A percentile compares a stretch with the other conserved stretches of the same genome.
Evolutionary conservation across 1,139 yeast species (phyloP).

Genomic region (Pichia sp.): DNA sequence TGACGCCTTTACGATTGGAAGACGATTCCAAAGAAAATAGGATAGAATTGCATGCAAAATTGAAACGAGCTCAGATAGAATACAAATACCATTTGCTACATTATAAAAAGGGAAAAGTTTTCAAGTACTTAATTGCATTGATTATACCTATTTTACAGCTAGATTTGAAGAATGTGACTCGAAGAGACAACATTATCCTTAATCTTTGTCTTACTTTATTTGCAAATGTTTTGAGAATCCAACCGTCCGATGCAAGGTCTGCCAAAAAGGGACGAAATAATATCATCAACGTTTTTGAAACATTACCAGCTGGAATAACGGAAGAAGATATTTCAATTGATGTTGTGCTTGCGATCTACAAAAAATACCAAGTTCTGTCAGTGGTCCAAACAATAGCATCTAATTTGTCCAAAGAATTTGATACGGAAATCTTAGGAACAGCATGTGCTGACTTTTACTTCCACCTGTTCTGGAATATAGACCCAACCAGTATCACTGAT

Average conservation of each 20-base stretch:
- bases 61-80: constrained; percentile 59
- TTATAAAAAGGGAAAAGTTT: constrained; percentile 55
- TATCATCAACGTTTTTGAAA: constrained; percentile 31
- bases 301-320: constrained; percentile 53
- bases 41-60: constrained; percentile 44
- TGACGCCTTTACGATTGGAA: constrained; percentile 68
- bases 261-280: constrained; percentile 28
- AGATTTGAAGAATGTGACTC: constrained; percentile 53
- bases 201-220: constrained; percentile 69
- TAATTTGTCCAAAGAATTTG: constrained; percentile 61
- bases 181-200: constrained; percentile 69
- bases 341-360: constrained; percentile 53
- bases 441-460: constrained; percentile 68
- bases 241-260: constrained; percentile 50
- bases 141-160: constrained; percentile 63
- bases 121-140: constrained; percentile 67
- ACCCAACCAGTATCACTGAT: constrained; percentile 31
- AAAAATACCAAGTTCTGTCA: constrained; percentile 65
- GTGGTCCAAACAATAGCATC: constrained; percentile 67
- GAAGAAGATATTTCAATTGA: constrained; percentile 66
- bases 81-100: constrained; percentile 69
- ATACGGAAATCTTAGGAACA: constrained; percentile 54
- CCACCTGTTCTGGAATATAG: constrained; percentile 55
- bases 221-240: constrained; percentile 71
- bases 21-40: constrained; percentile 49